Percentiles rank a stretch among this genome's conserved stretches.
These are phyloP conservation scores for Xylaria palmicola DNA, from an alignment of 495 filamentous ascomycete species.

Conservation along the genomic window DNA sequence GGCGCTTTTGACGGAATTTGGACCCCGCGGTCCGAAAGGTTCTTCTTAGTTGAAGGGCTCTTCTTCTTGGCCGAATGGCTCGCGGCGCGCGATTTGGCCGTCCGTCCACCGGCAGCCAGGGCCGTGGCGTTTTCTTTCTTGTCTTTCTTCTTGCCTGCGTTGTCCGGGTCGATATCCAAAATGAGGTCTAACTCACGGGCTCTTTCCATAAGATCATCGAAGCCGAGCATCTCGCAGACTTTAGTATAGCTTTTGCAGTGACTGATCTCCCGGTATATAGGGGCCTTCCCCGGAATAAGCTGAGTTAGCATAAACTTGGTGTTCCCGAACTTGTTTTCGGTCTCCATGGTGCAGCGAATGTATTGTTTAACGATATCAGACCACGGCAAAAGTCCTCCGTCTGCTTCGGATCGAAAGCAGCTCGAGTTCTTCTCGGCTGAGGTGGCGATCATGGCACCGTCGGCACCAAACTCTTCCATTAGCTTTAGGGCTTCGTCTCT, in stretches of 20 bases:
- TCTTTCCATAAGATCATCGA: slow-evolving; percentile 55
- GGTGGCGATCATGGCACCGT: slow-evolving; percentile 96
- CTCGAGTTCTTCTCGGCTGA: slow-evolving; percentile 85
- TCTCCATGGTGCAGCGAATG: slow-evolving; percentile 64
- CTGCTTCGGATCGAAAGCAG: slow-evolving; percentile 65
- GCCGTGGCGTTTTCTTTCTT: slow-evolving; percentile 34
- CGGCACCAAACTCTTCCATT: slow-evolving; percentile 72
- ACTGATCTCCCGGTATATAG: slow-evolving; percentile 54
- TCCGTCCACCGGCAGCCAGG: slow-evolving; percentile 37
- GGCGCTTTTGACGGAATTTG: slow-evolving; percentile 10
- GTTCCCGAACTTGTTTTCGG: slow-evolving; percentile 84
- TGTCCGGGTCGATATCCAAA: slow-evolving; percentile 57
- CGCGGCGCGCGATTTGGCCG: slow-evolving; percentile 25
- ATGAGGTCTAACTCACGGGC: slow-evolving; percentile 64
- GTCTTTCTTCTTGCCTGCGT: slow-evolving; percentile 33
- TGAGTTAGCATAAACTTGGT: slow-evolving; percentile 88
- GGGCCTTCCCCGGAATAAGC: slow-evolving; percentile 76
- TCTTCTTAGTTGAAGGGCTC: slow-evolving; percentile 23
- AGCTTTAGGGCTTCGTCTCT: slow-evolving; percentile 66
- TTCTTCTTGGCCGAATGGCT: slow-evolving; percentile 25
- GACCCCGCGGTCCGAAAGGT: slow-evolving; percentile 34
- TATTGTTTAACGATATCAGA: slow-evolving; percentile 72
- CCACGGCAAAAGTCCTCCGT: slow-evolving; percentile 70
- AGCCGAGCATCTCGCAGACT: slow-evolving; percentile 59
- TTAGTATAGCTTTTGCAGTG: slow-evolving; percentile 62